A percentile compares a stretch with the other conserved stretches of the same genome.
phyloP scores from a whole-genome alignment of 345 rosid species.

The Eucalyptus fibrosa region DNA sequence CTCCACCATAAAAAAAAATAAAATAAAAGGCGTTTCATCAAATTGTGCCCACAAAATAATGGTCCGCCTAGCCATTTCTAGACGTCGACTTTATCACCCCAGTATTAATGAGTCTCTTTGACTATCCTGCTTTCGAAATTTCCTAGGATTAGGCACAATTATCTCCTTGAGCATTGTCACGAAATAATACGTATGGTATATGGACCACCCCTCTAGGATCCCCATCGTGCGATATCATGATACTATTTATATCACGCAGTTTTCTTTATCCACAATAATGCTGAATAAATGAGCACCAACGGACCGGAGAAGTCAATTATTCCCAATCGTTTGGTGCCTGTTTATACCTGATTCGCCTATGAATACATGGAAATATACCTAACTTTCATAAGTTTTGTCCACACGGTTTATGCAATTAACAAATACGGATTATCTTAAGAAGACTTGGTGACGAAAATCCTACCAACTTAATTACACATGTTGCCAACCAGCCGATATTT shows the following conservation, averaged over 20 bases:
- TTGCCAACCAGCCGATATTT: not conserved
- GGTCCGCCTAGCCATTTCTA: not conserved
- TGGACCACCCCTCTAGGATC: not conserved
- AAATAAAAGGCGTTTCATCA: not conserved
- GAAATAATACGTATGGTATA: not conserved
- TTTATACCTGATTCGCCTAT: not conserved
- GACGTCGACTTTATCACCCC: not conserved
- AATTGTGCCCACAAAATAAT: not conserved
- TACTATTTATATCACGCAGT: not conserved
- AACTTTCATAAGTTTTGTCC: not conserved
- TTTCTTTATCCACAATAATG: not conserved
- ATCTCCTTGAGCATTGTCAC: not conserved
- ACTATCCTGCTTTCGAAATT: not conserved
- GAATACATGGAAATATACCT: not conserved
- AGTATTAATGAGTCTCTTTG: not conserved
- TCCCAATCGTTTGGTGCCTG: not conserved
- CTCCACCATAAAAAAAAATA: not conserved
- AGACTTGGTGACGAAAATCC: not conserved
- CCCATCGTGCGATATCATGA: rapidly evolving
- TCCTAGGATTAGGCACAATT: not conserved
- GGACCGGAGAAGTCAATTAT: not conserved
- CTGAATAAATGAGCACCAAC: not conserved
- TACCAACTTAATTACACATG: not conserved
- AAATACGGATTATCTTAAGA: not conserved
- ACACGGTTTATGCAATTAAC: not conserved